Evolutionary conservation across 2,329 filamentous ascomycete genomes (phyloP).

Genomic region (Dothistroma septosporum): DNA sequence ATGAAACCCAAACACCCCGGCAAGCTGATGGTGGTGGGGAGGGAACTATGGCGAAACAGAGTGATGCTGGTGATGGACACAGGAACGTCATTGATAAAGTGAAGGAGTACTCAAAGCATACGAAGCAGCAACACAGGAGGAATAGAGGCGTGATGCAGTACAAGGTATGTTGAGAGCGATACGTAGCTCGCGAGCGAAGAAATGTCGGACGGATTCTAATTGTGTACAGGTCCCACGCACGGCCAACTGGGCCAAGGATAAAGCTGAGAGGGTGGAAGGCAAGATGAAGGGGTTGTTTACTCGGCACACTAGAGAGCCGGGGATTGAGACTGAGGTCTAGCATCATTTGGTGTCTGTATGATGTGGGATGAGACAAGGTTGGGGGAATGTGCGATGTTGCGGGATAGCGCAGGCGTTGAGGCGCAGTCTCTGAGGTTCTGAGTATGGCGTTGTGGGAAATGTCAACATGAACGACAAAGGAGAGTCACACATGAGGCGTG

Average conservation of each 20-base stretch:
- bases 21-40: slow-evolving; percentile 7
- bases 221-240: slow-evolving; percentile 49
- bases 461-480: too few species aligned
- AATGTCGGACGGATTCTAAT: not conserved
- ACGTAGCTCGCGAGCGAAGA: not conserved
- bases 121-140: slow-evolving; percentile 59
- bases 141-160: slow-evolving; percentile 73
- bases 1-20: slow-evolving; percentile 2
- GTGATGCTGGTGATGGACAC: slow-evolving; percentile 35
- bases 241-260: slow-evolving; percentile 57
- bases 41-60: slow-evolving; percentile 10
- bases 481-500: too few species aligned
- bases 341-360: not conserved
- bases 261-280: slow-evolving; percentile 50
- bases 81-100: slow-evolving; percentile 48
- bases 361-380: not conserved
- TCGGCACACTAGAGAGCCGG: slow-evolving; percentile 55
- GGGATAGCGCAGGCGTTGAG: not conserved
- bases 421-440: too few species aligned
- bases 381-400: not conserved
- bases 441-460: too few species aligned
- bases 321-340: slow-evolving; percentile 66
- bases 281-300: slow-evolving; percentile 49
- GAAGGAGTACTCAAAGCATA: slow-evolving; percentile 58
- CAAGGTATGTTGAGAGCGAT: slow-evolving; percentile 39